Percentiles rank a stretch among this genome's conserved stretches.
These are phyloP conservation scores for Annulohypoxylon moriforme DNA, from an alignment of 495 filamentous ascomycete genomes.

Conservation along the genomic window DNA sequence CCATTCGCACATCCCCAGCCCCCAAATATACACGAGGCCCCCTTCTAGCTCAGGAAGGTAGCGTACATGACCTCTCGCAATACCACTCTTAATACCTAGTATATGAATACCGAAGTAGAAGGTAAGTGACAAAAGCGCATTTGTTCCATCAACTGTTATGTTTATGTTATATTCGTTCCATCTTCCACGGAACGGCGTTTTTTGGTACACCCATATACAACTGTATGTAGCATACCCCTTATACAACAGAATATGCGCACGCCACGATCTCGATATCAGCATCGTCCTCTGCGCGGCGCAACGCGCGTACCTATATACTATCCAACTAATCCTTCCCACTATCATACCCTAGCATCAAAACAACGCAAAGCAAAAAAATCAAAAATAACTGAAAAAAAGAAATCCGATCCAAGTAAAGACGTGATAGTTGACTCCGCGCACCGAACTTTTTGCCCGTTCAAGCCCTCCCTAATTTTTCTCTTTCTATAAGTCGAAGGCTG, in stretches of 20 bases:
- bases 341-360: constrained; percentile 14
- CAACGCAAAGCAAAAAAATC: not conserved
- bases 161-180: not conserved
- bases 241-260: not conserved
- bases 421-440: constrained; percentile 23
- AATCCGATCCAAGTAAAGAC: not conserved
- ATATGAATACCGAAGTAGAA: constrained; percentile 22
- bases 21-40: constrained; percentile 1
- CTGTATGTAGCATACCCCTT: not conserved
- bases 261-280: not conserved
- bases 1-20: constrained; percentile 7
- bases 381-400: constrained; percentile 2
- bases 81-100: constrained; percentile 17
- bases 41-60: constrained; percentile 26
- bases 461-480: constrained; percentile 19
- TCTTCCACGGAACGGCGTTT: constrained; percentile 1
- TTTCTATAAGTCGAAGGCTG: constrained; percentile 12
- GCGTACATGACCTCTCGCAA: constrained; percentile 14
- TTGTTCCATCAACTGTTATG: constrained; percentile 5
- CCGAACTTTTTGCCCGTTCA: constrained; percentile 38
- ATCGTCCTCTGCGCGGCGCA: not conserved
- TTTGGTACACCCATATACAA: constrained; percentile 26
- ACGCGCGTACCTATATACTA: constrained; percentile 9
- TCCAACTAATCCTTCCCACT: not conserved
- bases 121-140: constrained; percentile 14